Base-by-base conservation (phyloP, 2,329 filamentous ascomycete genomes). In the Fusarium sp. region DNA sequence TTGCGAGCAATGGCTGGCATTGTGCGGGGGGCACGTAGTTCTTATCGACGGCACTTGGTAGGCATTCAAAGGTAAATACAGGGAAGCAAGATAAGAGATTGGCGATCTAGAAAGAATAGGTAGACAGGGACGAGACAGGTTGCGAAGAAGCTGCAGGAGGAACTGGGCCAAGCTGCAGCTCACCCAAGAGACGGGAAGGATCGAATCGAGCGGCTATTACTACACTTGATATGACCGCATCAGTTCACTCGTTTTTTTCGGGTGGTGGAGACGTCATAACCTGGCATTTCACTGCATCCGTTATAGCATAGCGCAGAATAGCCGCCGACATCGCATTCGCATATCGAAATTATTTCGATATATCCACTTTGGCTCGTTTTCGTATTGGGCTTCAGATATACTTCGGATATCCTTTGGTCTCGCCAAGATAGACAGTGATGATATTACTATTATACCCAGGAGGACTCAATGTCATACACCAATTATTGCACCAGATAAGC, bases 1-100 rank as follows among this genome's bases (percentile, higher is more conserved):
- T 96, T 97, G 80, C 93, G 92, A 67, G 93, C 91, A 69, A 97
- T 85, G 74, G 89, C 88, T 63, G 94, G 92, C 94, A 97, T 96
- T 64, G 72, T 82, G 78, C 74, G 59, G 66, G 63, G 49, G 51
- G 56, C 63, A 69, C 66, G 65, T 65, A 44, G 51, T 35, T 39
- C 17, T 63, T 41, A 72, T 67, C 64, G 66, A 33, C 49, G 31
- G 55, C 39, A 28, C 45, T 52, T 26, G 33, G 42, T 45, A 60
- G 47, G 47, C 75, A 73, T 69, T 49, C 61, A 66, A 44, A 65
- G 26, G 52, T 39, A 56, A 54, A 45, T 42, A 38, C 51, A 72
- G 45, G 56, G 58, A 44, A 66, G 26, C 26, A n/a, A 52, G 31
- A 41, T 26, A 35, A 36, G 24, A 28, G 38, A 67, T 31, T 66